Conservation (phyloP, 139 green algal genomes). For the Ostreobium quekettii region DNA sequence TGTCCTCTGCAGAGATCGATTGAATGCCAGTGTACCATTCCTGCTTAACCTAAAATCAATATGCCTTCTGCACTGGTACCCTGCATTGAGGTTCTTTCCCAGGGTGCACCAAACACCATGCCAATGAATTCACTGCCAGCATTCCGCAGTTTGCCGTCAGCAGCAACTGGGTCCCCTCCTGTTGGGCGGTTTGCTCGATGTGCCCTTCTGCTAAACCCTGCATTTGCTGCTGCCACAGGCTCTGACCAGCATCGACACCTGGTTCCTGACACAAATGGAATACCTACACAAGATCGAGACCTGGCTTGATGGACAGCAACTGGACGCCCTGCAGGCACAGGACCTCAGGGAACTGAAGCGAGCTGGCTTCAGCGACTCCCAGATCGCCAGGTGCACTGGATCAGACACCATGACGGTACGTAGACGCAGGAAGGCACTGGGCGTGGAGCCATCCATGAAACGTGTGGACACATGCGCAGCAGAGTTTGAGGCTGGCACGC, state of each 20-base stretch:
- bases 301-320: conserved; percentile 53
- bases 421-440: conserved; percentile 44
- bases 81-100: too few species aligned
- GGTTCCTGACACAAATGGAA: conserved; percentile 84
- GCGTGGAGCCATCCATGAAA: conserved; percentile 81
- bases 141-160: too few species aligned
- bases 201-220: background rate
- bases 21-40: too few species aligned
- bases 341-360: conserved; percentile 79
- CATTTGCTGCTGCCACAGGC: background rate
- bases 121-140: too few species aligned
- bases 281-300: conserved; percentile 60
- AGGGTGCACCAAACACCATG: too few species aligned
- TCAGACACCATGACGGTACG: conserved; percentile 50
- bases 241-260: conserved; percentile 93
- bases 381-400: conserved; percentile 62
- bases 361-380: conserved; percentile 80
- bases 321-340: conserved; percentile 41
- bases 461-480: conserved; percentile 98
- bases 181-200: background rate
- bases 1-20: too few species aligned
- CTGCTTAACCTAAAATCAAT: too few species aligned
- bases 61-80: too few species aligned
- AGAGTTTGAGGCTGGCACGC: conserved; percentile 95
- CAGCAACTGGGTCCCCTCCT: too few species aligned